Evolutionary conservation across 2,329 filamentous ascomycete genomes (phyloP).

Genomic region (Cercospora sojina): DNA sequence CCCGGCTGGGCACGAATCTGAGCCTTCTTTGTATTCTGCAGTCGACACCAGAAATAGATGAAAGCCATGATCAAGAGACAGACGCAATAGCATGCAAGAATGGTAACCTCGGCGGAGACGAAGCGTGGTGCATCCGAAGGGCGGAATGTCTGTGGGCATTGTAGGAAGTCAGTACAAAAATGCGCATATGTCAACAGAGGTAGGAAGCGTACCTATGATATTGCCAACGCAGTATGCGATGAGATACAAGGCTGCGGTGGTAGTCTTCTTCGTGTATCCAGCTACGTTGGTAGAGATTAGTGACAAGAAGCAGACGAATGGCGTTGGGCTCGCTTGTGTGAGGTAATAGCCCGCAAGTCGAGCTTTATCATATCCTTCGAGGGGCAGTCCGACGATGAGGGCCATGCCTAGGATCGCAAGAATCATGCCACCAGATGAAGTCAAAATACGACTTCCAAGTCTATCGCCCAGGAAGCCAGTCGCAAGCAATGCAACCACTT

Average conservation of each 20-base stretch:
- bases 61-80: conserved; percentile 58
- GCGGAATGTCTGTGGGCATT: conserved; percentile 53
- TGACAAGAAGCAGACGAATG: conserved; percentile 63
- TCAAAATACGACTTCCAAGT: conserved; percentile 57
- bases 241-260: conserved; percentile 55
- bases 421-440: conserved; percentile 54
- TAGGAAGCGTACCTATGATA: conserved; percentile 23
- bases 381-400: conserved; percentile 62
- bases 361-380: conserved; percentile 56
- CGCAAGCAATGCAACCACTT: conserved; percentile 58
- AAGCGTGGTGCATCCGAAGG: conserved; percentile 60
- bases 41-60: conserved; percentile 61
- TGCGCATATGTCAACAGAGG: not conserved
- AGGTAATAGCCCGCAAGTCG: conserved; percentile 65
- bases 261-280: conserved; percentile 61
- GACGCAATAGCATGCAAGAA: conserved; percentile 59
- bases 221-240: conserved; percentile 53
- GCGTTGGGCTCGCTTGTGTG: conserved; percentile 58
- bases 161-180: not conserved
- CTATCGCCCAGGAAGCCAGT: conserved; percentile 59
- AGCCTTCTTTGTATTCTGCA: conserved; percentile 61
- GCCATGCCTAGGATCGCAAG: conserved; percentile 60
- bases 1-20: conserved; percentile 51
- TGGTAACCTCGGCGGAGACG: conserved; percentile 62
- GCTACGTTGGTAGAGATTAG: conserved; percentile 63